phyloP scores from a whole-genome alignment of 768 basidiomycete genomes.

The Podaxis sp. region DNA sequence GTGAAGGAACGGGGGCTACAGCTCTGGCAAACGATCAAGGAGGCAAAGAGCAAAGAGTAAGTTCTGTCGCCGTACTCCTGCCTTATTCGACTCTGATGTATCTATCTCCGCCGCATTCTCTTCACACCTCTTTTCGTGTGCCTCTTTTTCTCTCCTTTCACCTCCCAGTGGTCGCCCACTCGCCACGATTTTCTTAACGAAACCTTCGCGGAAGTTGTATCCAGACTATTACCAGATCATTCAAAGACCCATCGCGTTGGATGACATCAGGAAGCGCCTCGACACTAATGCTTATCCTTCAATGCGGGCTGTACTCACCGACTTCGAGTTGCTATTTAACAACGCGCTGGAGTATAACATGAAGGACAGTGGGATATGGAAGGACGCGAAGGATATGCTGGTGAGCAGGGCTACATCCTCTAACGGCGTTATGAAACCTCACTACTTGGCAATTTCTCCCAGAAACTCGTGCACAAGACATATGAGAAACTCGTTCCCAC shows the following conservation, averaged over 20 bases:
- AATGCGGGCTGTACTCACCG: constrained; percentile 64
- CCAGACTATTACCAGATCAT: constrained; percentile 88
- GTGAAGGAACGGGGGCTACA: constrained; percentile 68
- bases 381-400: constrained; percentile 79
- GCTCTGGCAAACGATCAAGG: constrained; percentile 78
- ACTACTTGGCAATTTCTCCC: constrained; percentile 8
- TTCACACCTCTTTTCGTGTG: constrained; percentile 17
- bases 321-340: constrained; percentile 76
- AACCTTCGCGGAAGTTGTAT: constrained; percentile 71
- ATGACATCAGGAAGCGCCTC: constrained; percentile 84
- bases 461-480: constrained; percentile 54
- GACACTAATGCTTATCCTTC: constrained; percentile 59
- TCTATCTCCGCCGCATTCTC: constrained; percentile 21
- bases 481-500: constrained; percentile 46
- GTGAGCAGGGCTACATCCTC: constrained; percentile 44
- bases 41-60: constrained; percentile 87
- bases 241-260: constrained; percentile 79
- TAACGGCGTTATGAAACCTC: not conserved
- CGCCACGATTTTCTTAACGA: constrained; percentile 64
- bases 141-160: constrained; percentile 18
- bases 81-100: constrained; percentile 36
- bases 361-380: constrained; percentile 75
- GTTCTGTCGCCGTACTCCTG: constrained; percentile 50
- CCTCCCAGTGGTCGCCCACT: constrained; percentile 59
- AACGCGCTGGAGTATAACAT: constrained; percentile 85